Evolutionary conservation across 495 filamentous ascomycete species (phyloP), one percentile per base, ranked within the genome.

Genomic region (Copromyces sp.): DNA sequence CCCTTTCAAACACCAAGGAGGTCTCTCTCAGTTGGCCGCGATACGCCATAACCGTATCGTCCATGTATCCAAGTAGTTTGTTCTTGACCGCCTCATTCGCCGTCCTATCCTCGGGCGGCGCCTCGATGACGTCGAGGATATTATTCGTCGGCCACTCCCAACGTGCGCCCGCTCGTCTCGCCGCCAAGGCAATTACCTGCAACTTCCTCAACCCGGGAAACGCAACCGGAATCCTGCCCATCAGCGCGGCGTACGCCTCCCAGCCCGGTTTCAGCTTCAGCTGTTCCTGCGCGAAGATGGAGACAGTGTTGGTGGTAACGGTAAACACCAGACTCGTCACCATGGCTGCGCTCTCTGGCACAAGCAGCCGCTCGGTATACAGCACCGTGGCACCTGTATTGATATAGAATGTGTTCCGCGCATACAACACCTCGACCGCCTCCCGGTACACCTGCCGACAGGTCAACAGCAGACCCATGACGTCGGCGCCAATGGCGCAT

Each of bases 401-500:
- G 20, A 76, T 69, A 29, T 72, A 61, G 71, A 80, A 77, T 4
- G 68, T 70, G 73, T 74, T 81, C 20, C 68, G 68, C 8, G 2
- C 53, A 32, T 78, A 80, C 38, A 80, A 39, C 3, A 79, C 71
- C 11, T 73, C 69, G 1, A 74, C 71, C 0, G 68, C 76, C 69
- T 80, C 79, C 12, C 74, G 68, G 39, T 75, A 74, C 32, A 70
- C 45, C 59, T 68, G 68, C 11, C 74, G 70, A 39, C 77, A 77
- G 0, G 47, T 16, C 9, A 69, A 47, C n/a, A 79, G 41, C 35
- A 79, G 24, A 4, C 39, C 69, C 12, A 69, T 11, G 4, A 71
- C 65, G 32, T 73, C 70, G 7, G 35, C 37, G 2, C 71, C 75
- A 3, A 77, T 41, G 3, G 9, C 17, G 70, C 75, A 77, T 2